Conservation (phyloP, 2,329 filamentous ascomycete species). For the Neonectria ditissima region DNA sequence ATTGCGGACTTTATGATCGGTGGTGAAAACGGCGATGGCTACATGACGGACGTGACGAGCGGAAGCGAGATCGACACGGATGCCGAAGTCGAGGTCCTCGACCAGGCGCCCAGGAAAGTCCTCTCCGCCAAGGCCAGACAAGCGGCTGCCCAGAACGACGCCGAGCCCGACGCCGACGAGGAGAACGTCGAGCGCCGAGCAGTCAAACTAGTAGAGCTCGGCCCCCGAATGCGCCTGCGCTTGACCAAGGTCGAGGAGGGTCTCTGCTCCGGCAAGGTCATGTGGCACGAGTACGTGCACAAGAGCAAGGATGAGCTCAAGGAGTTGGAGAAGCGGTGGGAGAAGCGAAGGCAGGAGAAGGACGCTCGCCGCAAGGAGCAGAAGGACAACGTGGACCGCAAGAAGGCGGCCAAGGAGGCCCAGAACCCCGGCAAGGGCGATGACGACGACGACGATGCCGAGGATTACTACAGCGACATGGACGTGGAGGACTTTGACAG, state of each 20-base stretch:
- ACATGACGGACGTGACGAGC: constrained; percentile 85
- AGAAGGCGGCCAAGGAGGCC: constrained; percentile 66
- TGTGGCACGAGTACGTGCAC: constrained; percentile 97
- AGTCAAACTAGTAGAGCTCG: constrained; percentile 92
- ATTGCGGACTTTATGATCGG: constrained; percentile 96
- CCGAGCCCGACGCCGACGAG: constrained; percentile 60
- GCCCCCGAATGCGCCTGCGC: constrained; percentile 87
- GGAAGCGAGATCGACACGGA: constrained; percentile 95
- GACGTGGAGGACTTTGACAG: constrained; percentile 64
- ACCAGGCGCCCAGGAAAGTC: constrained; percentile 72
- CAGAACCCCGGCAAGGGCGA: constrained; percentile 54
- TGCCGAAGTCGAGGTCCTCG: constrained; percentile 89
- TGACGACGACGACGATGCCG: constrained; percentile 52
- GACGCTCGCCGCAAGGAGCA: constrained; percentile 85
- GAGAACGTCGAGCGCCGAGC: constrained; percentile 82
- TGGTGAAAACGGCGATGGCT: constrained; percentile 78
- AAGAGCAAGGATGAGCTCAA: constrained; percentile 84
- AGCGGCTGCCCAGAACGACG: constrained; percentile 53
- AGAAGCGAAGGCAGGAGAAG: constrained; percentile 81
- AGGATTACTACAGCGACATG: constrained; percentile 58
- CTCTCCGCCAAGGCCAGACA: constrained; percentile 64
- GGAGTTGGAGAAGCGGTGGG: constrained; percentile 86
- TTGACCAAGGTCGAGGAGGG: constrained; percentile 98
- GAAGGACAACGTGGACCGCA: constrained; percentile 90
- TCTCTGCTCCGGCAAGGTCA: constrained; percentile 86